Conservation (phyloP, 1,139 yeast genomes). For the Debaryomyces robertsiae region DNA sequence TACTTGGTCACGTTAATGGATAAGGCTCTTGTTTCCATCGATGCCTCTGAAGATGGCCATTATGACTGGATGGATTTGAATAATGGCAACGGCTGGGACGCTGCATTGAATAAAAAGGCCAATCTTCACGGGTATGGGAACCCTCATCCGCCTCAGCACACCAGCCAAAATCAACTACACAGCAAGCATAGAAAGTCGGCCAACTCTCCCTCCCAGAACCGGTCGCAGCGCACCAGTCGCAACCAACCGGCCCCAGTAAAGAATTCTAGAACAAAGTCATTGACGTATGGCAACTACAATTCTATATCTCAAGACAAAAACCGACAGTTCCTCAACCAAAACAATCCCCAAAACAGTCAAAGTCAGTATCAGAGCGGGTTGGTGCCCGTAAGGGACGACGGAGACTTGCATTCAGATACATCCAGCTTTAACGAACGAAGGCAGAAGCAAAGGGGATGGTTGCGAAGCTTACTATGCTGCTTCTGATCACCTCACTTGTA, state of each 20-base stretch:
- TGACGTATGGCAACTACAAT: slow-evolving; percentile 28
- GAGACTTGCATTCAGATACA: slow-evolving; percentile 42
- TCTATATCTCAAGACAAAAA: slow-evolving; percentile 31
- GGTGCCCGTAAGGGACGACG: slow-evolving; percentile 39
- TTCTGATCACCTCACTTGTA: slow-evolving; percentile 9
- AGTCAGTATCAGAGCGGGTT: slow-evolving; percentile 24
- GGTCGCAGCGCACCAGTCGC: slow-evolving; percentile 9
- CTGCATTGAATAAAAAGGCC: slow-evolving; percentile 74
- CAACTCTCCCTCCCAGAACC: slow-evolving; percentile 13
- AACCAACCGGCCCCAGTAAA: slow-evolving; percentile 10
- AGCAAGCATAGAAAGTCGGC: slow-evolving; percentile 12
- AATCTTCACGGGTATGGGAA: slow-evolving; percentile 80
- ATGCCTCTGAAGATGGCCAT: slow-evolving; percentile 57
- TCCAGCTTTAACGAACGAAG: slow-evolving; percentile 38
- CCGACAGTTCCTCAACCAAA: slow-evolving; percentile 12
- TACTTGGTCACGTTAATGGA: slow-evolving; percentile 45
- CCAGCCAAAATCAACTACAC: slow-evolving; percentile 15
- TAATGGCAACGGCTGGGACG: slow-evolving; percentile 84
- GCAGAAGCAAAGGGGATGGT: slow-evolving; percentile 20
- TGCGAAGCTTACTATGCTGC: slow-evolving; percentile 19
- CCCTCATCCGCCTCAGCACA: slow-evolving; percentile 57
- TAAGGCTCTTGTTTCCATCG: slow-evolving; percentile 40
- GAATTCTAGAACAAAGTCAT: slow-evolving; percentile 16
- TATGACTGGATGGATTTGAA: slow-evolving; percentile 86
- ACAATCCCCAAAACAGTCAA: background rate